Percentiles rank a stretch among this genome's conserved stretches.
These are phyloP conservation scores for Rhodotorula graminis DNA, from an alignment of 768 basidiomycete species.

Conservation along the genomic window DNA sequence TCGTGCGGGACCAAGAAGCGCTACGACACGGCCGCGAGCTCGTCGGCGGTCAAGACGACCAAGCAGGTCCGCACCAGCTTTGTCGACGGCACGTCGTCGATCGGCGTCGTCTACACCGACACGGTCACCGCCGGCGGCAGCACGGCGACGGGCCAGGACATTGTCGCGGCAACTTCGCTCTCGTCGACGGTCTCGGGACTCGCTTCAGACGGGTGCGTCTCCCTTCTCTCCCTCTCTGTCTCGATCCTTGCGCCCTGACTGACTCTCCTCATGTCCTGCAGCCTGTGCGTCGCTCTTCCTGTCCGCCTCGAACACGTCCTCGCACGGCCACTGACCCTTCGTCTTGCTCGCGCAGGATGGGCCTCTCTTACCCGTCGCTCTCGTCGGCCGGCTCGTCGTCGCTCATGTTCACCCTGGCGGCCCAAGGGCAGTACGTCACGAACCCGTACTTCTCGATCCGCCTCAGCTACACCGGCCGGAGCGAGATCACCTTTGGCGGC, in stretches of 20 bases:
- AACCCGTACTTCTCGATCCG: slow-evolving; percentile 10
- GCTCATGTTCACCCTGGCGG: slow-evolving; percentile 19
- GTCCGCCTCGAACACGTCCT: too few species aligned
- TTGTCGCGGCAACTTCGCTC: slow-evolving; percentile 35
- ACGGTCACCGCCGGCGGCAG: slow-evolving; percentile 26
- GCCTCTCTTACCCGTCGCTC: slow-evolving; percentile 27
- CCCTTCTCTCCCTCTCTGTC: neutral
- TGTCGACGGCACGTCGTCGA: slow-evolving; percentile 41
- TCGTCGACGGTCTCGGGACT: slow-evolving; percentile 26
- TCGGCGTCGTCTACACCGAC: slow-evolving; percentile 39
- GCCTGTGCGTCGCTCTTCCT: neutral
- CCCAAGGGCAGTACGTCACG: neutral
- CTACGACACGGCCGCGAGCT: slow-evolving; percentile 32
- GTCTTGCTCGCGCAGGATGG: slow-evolving; percentile 14
- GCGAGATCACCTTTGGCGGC: slow-evolving; percentile 11
- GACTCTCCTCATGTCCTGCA: neutral
- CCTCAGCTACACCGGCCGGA: slow-evolving; percentile 3
- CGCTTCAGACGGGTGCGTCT: slow-evolving; percentile 22
- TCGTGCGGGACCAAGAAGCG: slow-evolving; percentile 24
- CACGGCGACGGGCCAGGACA: slow-evolving; percentile 29
- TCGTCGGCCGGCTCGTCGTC: slow-evolving; percentile 25
- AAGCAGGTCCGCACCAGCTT: slow-evolving; percentile 37
- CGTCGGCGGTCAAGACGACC: slow-evolving; percentile 23
- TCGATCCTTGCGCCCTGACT: too few species aligned
- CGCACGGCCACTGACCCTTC: neutral